phyloP scores from a whole-genome alignment of 768 basidiomycete species.

The Clitopilus hobsonii region DNA sequence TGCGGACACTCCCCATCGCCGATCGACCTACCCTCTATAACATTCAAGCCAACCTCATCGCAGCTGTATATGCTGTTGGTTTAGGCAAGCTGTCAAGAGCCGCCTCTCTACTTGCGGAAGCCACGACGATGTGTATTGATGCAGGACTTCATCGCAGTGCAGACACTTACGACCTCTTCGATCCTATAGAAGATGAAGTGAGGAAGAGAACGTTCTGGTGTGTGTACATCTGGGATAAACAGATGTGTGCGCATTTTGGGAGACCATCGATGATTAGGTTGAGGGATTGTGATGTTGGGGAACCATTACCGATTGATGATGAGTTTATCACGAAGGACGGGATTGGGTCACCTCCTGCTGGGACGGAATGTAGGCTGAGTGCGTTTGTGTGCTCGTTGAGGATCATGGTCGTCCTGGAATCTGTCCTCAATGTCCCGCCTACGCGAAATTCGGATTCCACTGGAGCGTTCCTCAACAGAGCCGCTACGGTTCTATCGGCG shows the following conservation, averaged over 20 bases:
- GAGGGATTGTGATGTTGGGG: constrained; percentile 88
- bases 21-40: constrained; percentile 90
- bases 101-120: constrained; percentile 80
- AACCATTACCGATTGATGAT: constrained; percentile 83
- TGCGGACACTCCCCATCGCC: constrained; percentile 84
- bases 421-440: constrained; percentile 80
- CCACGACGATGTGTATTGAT: constrained; percentile 84
- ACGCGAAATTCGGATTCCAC: constrained; percentile 54
- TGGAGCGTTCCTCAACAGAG: constrained; percentile 75
- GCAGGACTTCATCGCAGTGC: constrained; percentile 86
- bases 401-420: constrained; percentile 85
- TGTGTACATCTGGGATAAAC: constrained; percentile 96
- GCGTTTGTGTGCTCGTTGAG: constrained; percentile 77
- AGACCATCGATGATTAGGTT: constrained; percentile 83
- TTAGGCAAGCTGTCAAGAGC: constrained; percentile 85
- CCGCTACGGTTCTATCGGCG: constrained; percentile 63
- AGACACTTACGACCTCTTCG: constrained; percentile 82
- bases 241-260: constrained; percentile 84
- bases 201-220: constrained; percentile 96
- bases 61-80: constrained; percentile 91
- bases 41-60: constrained; percentile 85
- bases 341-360: constrained; percentile 60
- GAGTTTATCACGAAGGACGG: constrained; percentile 81
- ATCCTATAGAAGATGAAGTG: constrained; percentile 86
- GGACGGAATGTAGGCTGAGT: constrained; percentile 70